These are phyloP conservation scores for Boeremia exigua DNA, from an alignment of 2,329 filamentous ascomycete genomes.

Conservation along the genomic window DNA sequence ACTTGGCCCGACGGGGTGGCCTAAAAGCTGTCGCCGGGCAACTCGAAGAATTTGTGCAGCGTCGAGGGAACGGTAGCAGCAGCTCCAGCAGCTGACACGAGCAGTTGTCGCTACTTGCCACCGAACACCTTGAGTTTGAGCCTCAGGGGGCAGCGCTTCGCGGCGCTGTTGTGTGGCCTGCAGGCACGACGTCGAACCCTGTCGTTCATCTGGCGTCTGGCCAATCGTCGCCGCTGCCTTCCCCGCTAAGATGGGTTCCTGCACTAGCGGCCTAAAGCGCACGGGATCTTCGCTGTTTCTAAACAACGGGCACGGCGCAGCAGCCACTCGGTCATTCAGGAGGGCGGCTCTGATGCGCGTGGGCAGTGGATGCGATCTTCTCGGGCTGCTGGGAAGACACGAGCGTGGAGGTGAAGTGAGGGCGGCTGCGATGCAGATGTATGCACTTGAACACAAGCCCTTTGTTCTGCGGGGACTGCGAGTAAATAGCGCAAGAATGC, in stretches of 20 bases:
- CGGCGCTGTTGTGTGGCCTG: conserved; percentile 20
- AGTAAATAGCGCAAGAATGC: conserved; percentile 22
- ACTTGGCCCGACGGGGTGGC: conserved; percentile 10
- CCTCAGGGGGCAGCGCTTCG: conserved; percentile 33
- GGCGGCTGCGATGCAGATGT: background rate
- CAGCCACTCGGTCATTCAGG: conserved; percentile 17
- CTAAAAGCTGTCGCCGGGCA: conserved; percentile 10
- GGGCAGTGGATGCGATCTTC: conserved; percentile 7
- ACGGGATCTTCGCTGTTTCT: conserved; percentile 20
- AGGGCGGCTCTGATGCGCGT: conserved; percentile 16
- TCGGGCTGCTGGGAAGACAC: conserved; percentile 12
- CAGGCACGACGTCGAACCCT: conserved; percentile 18
- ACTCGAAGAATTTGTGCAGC: conserved; percentile 14
- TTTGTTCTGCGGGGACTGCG: background rate
- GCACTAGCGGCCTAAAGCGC: conserved; percentile 20
- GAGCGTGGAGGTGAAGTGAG: background rate
- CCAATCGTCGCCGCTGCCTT: conserved; percentile 25
- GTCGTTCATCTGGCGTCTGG: conserved; percentile 24
- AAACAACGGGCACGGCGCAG: conserved; percentile 30
- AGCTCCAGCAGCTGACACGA: conserved; percentile 6
- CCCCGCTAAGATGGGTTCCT: conserved; percentile 26
- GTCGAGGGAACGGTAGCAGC: conserved; percentile 11
- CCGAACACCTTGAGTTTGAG: conserved; percentile 3
- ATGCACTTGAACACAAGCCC: background rate
- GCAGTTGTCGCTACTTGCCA: background rate